These are phyloP conservation scores for Oenanthe sinensis DNA, from an alignment of 129 eudicot species.

Conservation along the genomic window DNA sequence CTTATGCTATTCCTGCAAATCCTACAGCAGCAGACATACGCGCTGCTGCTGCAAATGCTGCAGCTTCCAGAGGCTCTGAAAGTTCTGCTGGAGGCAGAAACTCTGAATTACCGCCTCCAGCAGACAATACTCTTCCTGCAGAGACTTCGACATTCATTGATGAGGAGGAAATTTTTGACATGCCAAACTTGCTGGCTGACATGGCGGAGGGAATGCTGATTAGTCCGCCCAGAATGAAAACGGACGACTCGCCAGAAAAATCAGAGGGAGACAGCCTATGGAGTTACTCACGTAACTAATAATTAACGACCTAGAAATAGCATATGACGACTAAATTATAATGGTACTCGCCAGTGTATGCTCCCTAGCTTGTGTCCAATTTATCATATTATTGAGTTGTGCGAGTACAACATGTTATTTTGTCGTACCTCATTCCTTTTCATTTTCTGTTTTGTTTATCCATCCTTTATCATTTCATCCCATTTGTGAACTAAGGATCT, in stretches of 20 bases:
- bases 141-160: slow-evolving; percentile 29
- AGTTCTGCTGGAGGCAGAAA: not conserved
- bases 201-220: slow-evolving; percentile 79
- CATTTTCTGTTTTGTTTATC: not conserved
- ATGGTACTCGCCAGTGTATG: not conserved
- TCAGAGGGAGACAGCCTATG: slow-evolving; percentile 37
- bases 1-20: slow-evolving; percentile 32
- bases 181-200: slow-evolving; percentile 50
- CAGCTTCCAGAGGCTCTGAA: slow-evolving; percentile 16
- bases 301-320: not conserved
- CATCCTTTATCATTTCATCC: not conserved
- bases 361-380: not conserved
- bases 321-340: not conserved
- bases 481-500: no score
- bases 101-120: not conserved
- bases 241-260: slow-evolving; percentile 27
- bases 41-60: slow-evolving; percentile 39
- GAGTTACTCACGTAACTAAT: slow-evolving; percentile 23
- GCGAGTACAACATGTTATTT: not conserved
- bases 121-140: not conserved
- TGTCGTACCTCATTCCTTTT: not conserved
- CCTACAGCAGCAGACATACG: slow-evolving; percentile 50
- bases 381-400: not conserved
- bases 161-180: slow-evolving; percentile 46
- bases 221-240: slow-evolving; percentile 56